These are phyloP conservation scores for Penicillium sp. DNA, from an alignment of 2,329 filamentous ascomycete species.

Conservation along the genomic window DNA sequence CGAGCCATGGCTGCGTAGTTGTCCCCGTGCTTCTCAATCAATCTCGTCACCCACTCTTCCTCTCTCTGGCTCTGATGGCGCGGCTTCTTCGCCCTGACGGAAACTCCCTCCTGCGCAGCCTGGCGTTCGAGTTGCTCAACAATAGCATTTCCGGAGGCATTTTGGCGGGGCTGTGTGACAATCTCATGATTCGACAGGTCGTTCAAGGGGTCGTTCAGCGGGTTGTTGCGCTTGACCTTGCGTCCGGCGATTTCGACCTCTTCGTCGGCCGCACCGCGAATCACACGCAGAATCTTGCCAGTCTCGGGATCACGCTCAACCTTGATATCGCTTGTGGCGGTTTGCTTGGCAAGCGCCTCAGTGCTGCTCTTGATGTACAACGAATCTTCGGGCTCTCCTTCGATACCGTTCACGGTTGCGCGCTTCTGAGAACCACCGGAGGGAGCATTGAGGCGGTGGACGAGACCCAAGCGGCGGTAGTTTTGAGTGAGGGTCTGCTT, in stretches of 20 bases:
- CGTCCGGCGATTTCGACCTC: slow-evolving; percentile 35
- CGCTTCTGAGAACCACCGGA: too few species aligned
- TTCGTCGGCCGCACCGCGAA: slow-evolving; percentile 41
- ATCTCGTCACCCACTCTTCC: slow-evolving; percentile 62
- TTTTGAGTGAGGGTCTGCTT: slow-evolving; percentile 84
- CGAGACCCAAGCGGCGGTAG: slow-evolving; percentile 80
- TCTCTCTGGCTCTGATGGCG: slow-evolving; percentile 68
- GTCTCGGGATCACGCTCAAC: slow-evolving; percentile 69
- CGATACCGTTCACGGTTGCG: slow-evolving; percentile 53
- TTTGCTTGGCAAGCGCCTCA: too few species aligned
- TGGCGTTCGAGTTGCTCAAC: slow-evolving; percentile 62
- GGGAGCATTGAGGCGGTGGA: slow-evolving; percentile 67
- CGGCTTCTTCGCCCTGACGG: slow-evolving; percentile 56
- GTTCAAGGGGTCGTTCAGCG: slow-evolving; percentile 66
- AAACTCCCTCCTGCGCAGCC: slow-evolving; percentile 55
- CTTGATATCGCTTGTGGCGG: too few species aligned
- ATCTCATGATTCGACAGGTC: slow-evolving; percentile 53
- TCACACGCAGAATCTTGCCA: slow-evolving; percentile 50
- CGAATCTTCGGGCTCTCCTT: slow-evolving; percentile 28
- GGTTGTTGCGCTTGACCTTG: slow-evolving; percentile 35
- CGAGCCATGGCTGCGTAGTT: slow-evolving; percentile 66
- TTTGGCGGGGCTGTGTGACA: too few species aligned
- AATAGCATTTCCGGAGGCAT: slow-evolving; percentile 46
- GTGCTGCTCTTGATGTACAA: slow-evolving; percentile 32
- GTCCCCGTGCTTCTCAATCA: slow-evolving; percentile 68